These are phyloP conservation scores for Lupinus albus DNA, from an alignment of 306 rosid species.

Conservation along the genomic window DNA sequence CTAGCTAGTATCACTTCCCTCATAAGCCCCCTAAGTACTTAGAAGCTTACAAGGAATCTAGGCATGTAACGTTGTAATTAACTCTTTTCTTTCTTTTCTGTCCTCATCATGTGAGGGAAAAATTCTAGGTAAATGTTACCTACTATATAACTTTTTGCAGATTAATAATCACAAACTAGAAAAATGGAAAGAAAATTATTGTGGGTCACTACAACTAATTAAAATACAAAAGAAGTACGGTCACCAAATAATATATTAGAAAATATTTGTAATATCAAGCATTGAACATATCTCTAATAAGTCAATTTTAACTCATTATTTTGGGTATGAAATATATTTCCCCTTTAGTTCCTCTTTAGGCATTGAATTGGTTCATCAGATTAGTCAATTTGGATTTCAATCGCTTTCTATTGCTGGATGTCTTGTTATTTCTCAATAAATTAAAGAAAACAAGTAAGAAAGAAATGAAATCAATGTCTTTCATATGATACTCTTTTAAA, in stretches of 20 bases:
- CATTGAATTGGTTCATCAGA: conserved; percentile 12
- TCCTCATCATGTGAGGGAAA: conserved; percentile 33
- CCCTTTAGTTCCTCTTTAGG: not conserved
- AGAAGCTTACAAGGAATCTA: conserved; percentile 37
- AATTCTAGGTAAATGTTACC: conserved; percentile 40
- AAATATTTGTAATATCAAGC: not conserved
- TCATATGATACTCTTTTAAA: not conserved
- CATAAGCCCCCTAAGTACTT: conserved; percentile 3
- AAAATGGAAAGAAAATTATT: not conserved
- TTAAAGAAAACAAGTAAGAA: conserved; percentile 2
- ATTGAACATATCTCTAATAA: not conserved
- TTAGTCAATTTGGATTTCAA: conserved; percentile 25
- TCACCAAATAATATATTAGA: conserved; percentile 3
- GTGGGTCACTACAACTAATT: conserved; percentile 5
- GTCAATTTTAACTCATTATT: conserved; percentile 39
- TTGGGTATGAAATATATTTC: conserved; percentile 38
- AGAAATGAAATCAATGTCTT: not conserved
- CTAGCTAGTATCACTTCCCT: conserved; percentile 12
- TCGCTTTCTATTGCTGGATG: conserved; percentile 22
- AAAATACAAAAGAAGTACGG: not conserved
- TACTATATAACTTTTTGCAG: conserved; percentile 30
- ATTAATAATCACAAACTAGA: conserved; percentile 5
- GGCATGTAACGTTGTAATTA: not conserved
- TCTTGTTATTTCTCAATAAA: not conserved
- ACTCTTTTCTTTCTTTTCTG: not conserved